Evolutionary conservation across 2,329 filamentous ascomycete genomes (phyloP).

Genomic region (Ascomycota sp.): DNA sequence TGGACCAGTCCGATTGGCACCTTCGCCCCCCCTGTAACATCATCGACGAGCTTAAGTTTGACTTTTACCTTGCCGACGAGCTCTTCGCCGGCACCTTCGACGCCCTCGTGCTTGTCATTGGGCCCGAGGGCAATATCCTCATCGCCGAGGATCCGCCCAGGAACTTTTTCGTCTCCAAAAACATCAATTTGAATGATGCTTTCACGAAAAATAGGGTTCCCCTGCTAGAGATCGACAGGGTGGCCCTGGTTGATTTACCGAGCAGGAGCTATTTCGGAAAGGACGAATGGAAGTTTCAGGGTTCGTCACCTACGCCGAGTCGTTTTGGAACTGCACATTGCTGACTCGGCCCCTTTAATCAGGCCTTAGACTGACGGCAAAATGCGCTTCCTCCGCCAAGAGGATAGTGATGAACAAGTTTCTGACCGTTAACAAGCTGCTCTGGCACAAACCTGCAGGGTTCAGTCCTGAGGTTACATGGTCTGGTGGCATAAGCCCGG

Average conservation of each 20-base stretch:
- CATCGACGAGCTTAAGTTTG: neutral
- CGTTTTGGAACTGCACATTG: too few species aligned
- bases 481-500: neutral
- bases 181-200: neutral
- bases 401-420: conserved; percentile 1
- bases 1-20: neutral
- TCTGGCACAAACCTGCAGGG: neutral
- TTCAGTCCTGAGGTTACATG: neutral
- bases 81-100: neutral
- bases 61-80: neutral
- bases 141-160: neutral
- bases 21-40: neutral
- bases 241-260: neutral
- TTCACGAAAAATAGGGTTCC: neutral
- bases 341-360: neutral
- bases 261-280: neutral
- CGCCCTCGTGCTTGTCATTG: neutral
- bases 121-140: neutral
- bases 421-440: neutral
- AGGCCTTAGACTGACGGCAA: neutral
- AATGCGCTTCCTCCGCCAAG: neutral
- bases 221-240: neutral
- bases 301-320: neutral
- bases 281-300: neutral
- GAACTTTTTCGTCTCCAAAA: neutral